These are phyloP conservation scores for Schizophyllum commune DNA, from an alignment of 1,284 basidiomycete species.

Conservation along the genomic window DNA sequence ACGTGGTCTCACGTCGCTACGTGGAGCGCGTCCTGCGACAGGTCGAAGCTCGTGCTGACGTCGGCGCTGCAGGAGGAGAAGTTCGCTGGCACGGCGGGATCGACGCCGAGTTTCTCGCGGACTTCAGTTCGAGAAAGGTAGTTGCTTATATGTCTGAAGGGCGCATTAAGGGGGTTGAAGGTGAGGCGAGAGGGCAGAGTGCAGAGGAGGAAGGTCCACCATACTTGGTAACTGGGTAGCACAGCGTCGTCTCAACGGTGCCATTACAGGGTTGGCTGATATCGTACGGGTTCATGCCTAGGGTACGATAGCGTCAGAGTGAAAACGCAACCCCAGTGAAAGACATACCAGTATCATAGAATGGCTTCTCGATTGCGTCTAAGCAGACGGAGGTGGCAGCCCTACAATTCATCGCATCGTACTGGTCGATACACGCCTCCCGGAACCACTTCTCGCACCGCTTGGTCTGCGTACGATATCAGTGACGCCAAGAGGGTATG, in stretches of 20 bases:
- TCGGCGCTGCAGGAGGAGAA: conserved; percentile 40
- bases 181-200: no score
- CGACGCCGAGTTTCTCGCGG: conserved; percentile 52
- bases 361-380: conserved; percentile 23
- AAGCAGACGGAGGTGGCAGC: conserved; percentile 45
- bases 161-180: background rate
- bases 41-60: conserved; percentile 35
- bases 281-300: conserved; percentile 53
- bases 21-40: conserved; percentile 32
- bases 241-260: conserved; percentile 24
- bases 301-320: background rate
- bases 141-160: conserved; percentile 33
- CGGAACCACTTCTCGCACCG: conserved; percentile 43
- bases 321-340: background rate
- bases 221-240: conserved; percentile 46
- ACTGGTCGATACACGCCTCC: conserved; percentile 36
- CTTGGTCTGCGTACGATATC: conserved; percentile 25
- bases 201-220: conserved; percentile 32
- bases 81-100: conserved; percentile 33
- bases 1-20: conserved; percentile 45
- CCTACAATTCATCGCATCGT: conserved; percentile 44
- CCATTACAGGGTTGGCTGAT: conserved; percentile 53
- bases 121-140: conserved; percentile 53
- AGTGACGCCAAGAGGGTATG: conserved; percentile 1
- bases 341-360: conserved; percentile 25